Evolutionary conservation across 768 basidiomycete species (phyloP).

Genomic region (Podaxis pistillaris): DNA sequence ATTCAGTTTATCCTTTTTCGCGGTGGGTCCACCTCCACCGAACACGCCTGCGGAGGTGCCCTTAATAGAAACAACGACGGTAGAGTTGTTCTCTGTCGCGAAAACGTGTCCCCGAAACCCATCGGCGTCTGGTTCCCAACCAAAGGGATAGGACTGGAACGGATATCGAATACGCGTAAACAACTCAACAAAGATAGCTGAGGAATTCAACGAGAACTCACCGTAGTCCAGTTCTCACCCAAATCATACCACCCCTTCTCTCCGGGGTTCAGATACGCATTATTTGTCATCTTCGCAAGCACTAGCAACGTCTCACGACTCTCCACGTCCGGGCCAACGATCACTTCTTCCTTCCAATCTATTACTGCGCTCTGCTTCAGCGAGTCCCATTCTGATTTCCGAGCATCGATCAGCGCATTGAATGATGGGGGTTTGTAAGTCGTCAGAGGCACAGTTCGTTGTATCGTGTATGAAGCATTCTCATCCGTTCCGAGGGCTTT

Average conservation of each 20-base stretch:
- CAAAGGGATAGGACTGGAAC: constrained; percentile 72
- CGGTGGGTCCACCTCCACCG: constrained; percentile 79
- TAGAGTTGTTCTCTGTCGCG: constrained; percentile 77
- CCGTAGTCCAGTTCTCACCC: constrained; percentile 59
- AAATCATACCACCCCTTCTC: constrained; percentile 79
- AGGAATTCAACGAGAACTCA: constrained; percentile 25
- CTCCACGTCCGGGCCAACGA: constrained; percentile 73
- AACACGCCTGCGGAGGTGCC: constrained; percentile 83
- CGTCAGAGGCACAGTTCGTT: constrained; percentile 20
- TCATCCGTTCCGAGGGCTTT: constrained; percentile 11
- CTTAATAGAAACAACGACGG: constrained; percentile 87
- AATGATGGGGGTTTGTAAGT: constrained; percentile 49
- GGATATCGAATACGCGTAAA: neutral
- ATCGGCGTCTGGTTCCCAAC: constrained; percentile 88
- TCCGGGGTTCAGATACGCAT: constrained; percentile 74
- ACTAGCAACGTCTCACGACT: constrained; percentile 71
- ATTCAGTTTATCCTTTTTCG: constrained; percentile 88
- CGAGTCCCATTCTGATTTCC: constrained; percentile 38
- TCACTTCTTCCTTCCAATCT: constrained; percentile 75
- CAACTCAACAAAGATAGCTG: neutral
- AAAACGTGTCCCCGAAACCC: constrained; percentile 93
- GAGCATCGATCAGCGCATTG: constrained; percentile 27
- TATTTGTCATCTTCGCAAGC: constrained; percentile 94
- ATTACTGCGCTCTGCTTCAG: constrained; percentile 41
- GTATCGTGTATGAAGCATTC: constrained; percentile 29